These are phyloP conservation scores for Crithidia mellificae DNA, from an alignment of 208 protist genomes.

Conservation along the genomic window DNA sequence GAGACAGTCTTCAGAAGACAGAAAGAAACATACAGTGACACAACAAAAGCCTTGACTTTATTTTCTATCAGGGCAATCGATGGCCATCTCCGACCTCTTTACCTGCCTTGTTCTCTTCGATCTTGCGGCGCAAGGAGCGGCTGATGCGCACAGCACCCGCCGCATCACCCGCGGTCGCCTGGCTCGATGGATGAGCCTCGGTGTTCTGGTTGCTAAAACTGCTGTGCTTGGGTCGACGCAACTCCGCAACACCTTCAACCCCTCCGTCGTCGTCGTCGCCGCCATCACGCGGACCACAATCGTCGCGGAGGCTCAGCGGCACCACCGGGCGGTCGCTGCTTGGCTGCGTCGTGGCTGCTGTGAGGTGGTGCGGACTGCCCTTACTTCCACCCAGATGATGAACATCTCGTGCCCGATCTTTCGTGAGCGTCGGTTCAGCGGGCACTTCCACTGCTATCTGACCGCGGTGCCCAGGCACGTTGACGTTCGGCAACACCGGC, in stretches of 20 bases:
- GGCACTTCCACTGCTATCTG: too few species aligned
- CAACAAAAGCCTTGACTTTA: not conserved
- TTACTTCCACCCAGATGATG: too few species aligned
- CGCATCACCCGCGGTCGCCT: not conserved
- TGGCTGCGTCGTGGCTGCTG: not conserved
- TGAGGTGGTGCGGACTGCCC: not conserved
- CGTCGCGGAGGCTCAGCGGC: slow-evolving; percentile 23
- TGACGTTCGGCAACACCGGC: too few species aligned
- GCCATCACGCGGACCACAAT: not conserved
- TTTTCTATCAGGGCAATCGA: not conserved
- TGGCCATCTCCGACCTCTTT: not conserved
- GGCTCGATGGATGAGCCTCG: too few species aligned
- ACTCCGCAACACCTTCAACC: too few species aligned
- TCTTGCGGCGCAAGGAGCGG: slow-evolving; percentile 38
- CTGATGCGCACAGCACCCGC: slow-evolving; percentile 24
- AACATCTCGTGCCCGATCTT: too few species aligned
- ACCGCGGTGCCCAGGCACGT: too few species aligned
- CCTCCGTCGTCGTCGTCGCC: too few species aligned
- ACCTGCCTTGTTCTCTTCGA: slow-evolving; percentile 31
- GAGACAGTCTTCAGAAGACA: too few species aligned
- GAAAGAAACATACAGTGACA: too few species aligned
- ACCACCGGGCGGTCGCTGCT: slow-evolving; percentile 24
- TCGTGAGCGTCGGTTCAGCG: too few species aligned
- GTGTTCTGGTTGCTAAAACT: not conserved
- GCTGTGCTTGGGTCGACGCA: too few species aligned